Conservation (phyloP, 495 filamentous ascomycete species). For the Neurospora terricola region DNA sequence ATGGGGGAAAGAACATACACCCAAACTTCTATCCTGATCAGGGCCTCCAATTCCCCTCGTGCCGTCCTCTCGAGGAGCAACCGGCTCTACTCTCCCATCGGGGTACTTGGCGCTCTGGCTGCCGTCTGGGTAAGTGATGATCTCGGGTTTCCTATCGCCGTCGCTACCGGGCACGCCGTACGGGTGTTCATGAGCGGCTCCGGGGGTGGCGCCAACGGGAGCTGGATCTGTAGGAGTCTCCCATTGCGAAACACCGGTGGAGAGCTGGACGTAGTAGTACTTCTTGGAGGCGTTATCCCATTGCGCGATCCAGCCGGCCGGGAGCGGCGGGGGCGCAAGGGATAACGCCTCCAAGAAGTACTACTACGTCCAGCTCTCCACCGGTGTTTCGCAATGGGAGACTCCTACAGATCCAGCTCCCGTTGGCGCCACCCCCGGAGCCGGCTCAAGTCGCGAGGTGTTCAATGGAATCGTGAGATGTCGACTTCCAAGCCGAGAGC, state of each 20-base stretch:
- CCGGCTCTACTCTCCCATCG: conserved; percentile 41
- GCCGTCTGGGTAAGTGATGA: conserved; percentile 45
- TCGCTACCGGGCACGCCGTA: conserved; percentile 35
- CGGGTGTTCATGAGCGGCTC: conserved; percentile 35
- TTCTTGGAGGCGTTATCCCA: conserved; percentile 65
- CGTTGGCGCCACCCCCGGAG: conserved; percentile 38
- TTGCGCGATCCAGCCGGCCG: conserved; percentile 74
- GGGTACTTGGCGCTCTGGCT: conserved; percentile 38
- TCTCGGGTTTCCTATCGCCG: conserved; percentile 22
- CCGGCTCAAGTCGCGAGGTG: conserved; percentile 3
- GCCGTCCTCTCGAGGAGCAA: conserved; percentile 24
- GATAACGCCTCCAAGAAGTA: conserved; percentile 63
- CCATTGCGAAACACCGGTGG: conserved; percentile 70
- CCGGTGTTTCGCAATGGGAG: conserved; percentile 69
- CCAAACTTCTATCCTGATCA: conserved; percentile 33
- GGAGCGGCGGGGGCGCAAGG: conserved; percentile 61
- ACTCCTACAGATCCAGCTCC: conserved; percentile 57
- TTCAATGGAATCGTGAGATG: not conserved
- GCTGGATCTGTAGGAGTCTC: conserved; percentile 60
- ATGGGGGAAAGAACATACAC: conserved; percentile 22
- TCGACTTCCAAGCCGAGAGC: not conserved
- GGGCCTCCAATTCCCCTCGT: conserved; percentile 26
- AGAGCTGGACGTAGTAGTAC: conserved; percentile 74
- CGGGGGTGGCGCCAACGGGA: conserved; percentile 41
- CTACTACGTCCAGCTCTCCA: conserved; percentile 71